Base-by-base conservation (phyloP, 2,329 filamentous ascomycete genomes). In the Neofusicoccum cordaticola region DNA sequence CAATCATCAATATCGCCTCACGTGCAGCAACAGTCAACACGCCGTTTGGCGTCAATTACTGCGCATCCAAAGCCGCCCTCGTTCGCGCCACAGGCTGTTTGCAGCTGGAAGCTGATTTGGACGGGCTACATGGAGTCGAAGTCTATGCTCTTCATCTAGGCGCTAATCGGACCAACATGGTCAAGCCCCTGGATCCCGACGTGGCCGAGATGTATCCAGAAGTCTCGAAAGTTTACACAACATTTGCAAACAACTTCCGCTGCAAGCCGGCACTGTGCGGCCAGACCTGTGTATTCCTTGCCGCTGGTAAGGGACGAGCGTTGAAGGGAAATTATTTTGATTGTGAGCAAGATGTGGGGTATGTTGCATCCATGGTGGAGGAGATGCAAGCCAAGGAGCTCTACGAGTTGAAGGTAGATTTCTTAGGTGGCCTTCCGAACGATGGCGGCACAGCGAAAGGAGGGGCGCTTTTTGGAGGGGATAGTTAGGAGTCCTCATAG, bases 251-350 rank as follows among this genome's bases (percentile, higher is more conserved):
- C 19, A 48, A 48, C 9, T 48, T 48, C 45, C 45, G 7, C 12
- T 48, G 45, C 45, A 13, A 48, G 1, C 70, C 71, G 11, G 62
- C 65, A 6, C 64, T 75, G 9, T 75, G 72, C 56, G 73, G 72
- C 11, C 73, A 75, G 62, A 73, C 71, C 0, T 75, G 71, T 48
- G 73, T 72, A 2, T 75, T 67, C 65, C 52, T 75, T 1, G 71
- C 72, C 7, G 67, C 70, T 1, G 72, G 73, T 4, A 67, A 70
- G 48, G 73, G 73, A 2, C 71, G 70, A 58, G 73, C 72, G 22
- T 51, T 75, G 17, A 64, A 72, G 47, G 73, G 73, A 0, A 41
- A 72, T 1, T 73, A 70, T 51, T 44, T 75, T 9, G 72, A 48
- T 9, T 48, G 45, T 13, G 45, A 48, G 45, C 45, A 48, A 19